Percentiles rank a stretch among this genome's conserved stretches.
Conservation (phyloP, 768 basidiomycete genomes). For the Roridomyces roridus region DNA sequence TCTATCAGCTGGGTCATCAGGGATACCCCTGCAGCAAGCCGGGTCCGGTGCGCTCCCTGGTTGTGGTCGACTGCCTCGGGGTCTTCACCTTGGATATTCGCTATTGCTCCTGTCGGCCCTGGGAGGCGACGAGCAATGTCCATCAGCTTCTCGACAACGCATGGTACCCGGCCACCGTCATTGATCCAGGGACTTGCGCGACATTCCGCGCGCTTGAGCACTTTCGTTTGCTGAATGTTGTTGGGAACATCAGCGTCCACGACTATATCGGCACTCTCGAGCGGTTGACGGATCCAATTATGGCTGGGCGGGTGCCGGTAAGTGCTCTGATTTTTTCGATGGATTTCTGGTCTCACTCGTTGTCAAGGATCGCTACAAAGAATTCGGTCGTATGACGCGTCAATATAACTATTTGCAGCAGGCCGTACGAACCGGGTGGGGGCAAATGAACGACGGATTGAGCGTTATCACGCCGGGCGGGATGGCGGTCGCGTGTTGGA, state of each 20-base stretch:
- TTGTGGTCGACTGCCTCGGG: constrained; percentile 8
- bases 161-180: constrained; percentile 6
- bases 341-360: too few species aligned
- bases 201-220: constrained; percentile 11
- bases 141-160: not conserved
- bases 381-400: not conserved
- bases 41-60: not conserved
- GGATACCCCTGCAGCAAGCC: not conserved
- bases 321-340: not conserved
- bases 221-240: constrained; percentile 13
- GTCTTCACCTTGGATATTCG: not conserved
- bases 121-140: not conserved
- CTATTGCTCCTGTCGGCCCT: constrained; percentile 5
- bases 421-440: constrained; percentile 10
- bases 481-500: constrained; percentile 16
- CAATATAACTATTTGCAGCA: constrained; percentile 10
- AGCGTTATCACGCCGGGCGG: not conserved
- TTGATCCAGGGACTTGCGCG: constrained; percentile 11
- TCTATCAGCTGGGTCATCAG: constrained; percentile 11
- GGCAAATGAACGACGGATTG: not conserved
- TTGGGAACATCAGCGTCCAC: constrained; percentile 13
- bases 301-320: not conserved
- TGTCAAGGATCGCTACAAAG: constrained; percentile 7
- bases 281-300: not conserved
- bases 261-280: constrained; percentile 15